A percentile compares a stretch with the other conserved stretches of the same genome.
phyloP scores from a whole-genome alignment of 164 flowering plant genomes.

The grape (Vitis vinifera) region DNA sequence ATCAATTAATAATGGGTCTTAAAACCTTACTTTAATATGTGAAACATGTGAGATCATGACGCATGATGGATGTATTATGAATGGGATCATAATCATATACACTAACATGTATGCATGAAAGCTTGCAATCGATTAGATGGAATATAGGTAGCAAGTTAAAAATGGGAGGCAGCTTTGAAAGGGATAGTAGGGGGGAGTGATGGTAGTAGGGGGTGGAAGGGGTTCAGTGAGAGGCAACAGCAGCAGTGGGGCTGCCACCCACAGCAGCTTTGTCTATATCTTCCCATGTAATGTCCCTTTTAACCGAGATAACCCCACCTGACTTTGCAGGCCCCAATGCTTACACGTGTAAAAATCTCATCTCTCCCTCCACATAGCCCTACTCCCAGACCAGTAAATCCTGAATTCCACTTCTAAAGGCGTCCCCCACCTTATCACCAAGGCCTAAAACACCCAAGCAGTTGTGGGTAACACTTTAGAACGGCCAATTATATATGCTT shows the following conservation, averaged over 20 bases:
- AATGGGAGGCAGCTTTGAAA: neutral
- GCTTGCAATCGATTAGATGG: too few relatives aligned
- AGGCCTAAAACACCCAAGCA: too few relatives aligned
- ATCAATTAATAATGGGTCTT: too few relatives aligned
- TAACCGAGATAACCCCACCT: slow-evolving; percentile 13
- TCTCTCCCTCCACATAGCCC: neutral
- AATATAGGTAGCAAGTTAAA: neutral
- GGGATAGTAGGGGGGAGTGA: neutral
- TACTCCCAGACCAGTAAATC: neutral
- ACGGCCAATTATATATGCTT: too few relatives aligned
- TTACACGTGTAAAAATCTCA: neutral
- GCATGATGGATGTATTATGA: too few relatives aligned
- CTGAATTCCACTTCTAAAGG: too few relatives aligned
- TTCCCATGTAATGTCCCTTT: slow-evolving; percentile 39
- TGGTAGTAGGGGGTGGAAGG: neutral
- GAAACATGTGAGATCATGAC: too few relatives aligned
- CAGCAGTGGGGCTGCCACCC: slow-evolving; percentile 18
- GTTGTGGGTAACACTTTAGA: too few relatives aligned
- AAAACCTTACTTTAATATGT: too few relatives aligned
- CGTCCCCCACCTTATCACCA: too few relatives aligned
- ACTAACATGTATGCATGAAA: too few relatives aligned
- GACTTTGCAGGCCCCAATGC: neutral
- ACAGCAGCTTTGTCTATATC: slow-evolving; percentile 34
- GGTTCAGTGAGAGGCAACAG: slow-evolving; percentile 1
- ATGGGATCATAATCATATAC: too few relatives aligned